These are phyloP conservation scores for Jamesozyma lodderae DNA, from an alignment of 805 yeast genomes.

Conservation along the genomic window DNA sequence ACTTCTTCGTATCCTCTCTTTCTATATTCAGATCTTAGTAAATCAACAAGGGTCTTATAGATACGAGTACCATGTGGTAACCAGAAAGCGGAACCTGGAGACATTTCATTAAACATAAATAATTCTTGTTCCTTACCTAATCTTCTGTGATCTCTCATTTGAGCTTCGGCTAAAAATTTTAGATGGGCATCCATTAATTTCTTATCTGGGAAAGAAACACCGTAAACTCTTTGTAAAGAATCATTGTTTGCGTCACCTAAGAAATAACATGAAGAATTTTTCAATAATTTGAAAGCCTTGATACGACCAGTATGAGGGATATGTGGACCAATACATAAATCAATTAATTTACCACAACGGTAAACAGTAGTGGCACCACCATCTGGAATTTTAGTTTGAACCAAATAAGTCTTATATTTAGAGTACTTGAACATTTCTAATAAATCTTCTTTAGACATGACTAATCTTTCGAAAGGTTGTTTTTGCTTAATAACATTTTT, in stretches of 20 bases:
- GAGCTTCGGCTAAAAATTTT: constrained; percentile 92
- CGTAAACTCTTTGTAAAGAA: constrained; percentile 93
- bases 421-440: constrained; percentile 91
- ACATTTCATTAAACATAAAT: constrained; percentile 89
- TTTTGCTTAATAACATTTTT: constrained; percentile 88
- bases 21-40: constrained; percentile 76
- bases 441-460: constrained; percentile 82
- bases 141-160: constrained; percentile 91
- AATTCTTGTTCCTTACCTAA: constrained; percentile 95
- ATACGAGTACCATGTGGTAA: constrained; percentile 98
- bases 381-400: constrained; percentile 84
- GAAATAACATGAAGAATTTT: constrained; percentile 94
- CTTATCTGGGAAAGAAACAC: constrained; percentile 98
- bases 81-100: constrained; percentile 99
- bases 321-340: constrained; percentile 96
- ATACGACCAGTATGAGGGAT: constrained; percentile 95
- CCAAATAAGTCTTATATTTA: constrained; percentile 86
- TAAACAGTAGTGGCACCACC: constrained; percentile 94
- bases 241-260: constrained; percentile 88
- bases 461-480: constrained; percentile 90
- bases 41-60: constrained; percentile 75
- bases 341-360: constrained; percentile 95
- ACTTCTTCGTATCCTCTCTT: constrained; percentile 96
- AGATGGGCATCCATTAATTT: constrained; percentile 89
- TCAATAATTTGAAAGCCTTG: constrained; percentile 86